Evolutionary conservation across 2,329 filamentous ascomycete species (phyloP).

Genomic region (Diplocarpon rosae): DNA sequence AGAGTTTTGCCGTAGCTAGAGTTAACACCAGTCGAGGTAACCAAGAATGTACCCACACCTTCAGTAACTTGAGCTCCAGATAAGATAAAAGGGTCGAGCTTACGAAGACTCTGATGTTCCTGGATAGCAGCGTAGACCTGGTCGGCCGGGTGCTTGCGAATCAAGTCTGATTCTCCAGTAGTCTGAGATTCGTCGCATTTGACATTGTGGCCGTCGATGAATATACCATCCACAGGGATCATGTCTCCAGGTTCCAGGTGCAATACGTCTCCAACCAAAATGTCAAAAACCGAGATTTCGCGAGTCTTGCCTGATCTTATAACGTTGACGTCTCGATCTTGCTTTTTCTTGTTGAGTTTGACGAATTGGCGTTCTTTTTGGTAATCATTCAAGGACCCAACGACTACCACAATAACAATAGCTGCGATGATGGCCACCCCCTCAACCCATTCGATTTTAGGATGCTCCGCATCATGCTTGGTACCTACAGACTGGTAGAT

Average conservation of each 20-base stretch:
- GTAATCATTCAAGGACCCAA: slow-evolving; percentile 71
- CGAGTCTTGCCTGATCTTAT: slow-evolving; percentile 61
- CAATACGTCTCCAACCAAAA: slow-evolving; percentile 65
- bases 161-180: slow-evolving; percentile 63
- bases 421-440: slow-evolving; percentile 70
- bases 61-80: slow-evolving; percentile 70
- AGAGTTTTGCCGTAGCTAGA: slow-evolving; percentile 68
- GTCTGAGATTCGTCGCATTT: slow-evolving; percentile 66
- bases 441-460: slow-evolving; percentile 67
- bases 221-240: slow-evolving; percentile 61
- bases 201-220: slow-evolving; percentile 53
- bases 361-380: slow-evolving; percentile 75
- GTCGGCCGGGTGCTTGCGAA: slow-evolving; percentile 54
- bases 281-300: slow-evolving; percentile 59
- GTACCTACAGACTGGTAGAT: slow-evolving; percentile 60
- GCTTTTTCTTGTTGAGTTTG: slow-evolving; percentile 70
- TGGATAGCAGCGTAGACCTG: slow-evolving; percentile 55
- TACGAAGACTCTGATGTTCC: slow-evolving; percentile 46
- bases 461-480: slow-evolving; percentile 33
- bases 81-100: slow-evolving; percentile 70
- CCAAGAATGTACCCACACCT: slow-evolving; percentile 64
- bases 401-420: slow-evolving; percentile 63
- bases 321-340: slow-evolving; percentile 63
- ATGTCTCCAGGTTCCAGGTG: slow-evolving; percentile 64
- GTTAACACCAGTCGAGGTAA: slow-evolving; percentile 63